Evolutionary conservation across 805 yeast genomes (phyloP), one percentile per base, ranked within the genome.

Genomic region (Starmera dryadoides): DNA sequence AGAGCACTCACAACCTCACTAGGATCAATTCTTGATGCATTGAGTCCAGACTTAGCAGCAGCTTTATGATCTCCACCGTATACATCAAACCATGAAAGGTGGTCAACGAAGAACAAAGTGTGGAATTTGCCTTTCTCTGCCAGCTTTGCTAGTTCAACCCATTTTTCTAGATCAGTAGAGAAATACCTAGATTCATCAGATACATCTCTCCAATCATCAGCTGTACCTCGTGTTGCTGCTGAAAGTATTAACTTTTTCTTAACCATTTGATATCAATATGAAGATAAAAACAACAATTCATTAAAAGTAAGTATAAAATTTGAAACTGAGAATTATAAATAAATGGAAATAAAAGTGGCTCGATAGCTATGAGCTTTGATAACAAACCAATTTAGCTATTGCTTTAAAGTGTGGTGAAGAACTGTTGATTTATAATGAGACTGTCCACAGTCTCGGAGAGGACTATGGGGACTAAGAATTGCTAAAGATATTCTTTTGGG

Each of bases 41-140:
- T 47, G 9, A 44, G 34, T n/a, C 52, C 52, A 9, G 39, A 35
- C 18, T 31, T 33, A 4, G 48, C 45, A 11, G 42, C 46, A 3
- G 41, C 38, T 5, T 38, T 40, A 18, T 38, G 19, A 7, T 41
- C 40, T 5, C 67, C 68, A 36, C 60, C 53, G 39, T 59, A 63
- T 8, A 61, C 64, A 42, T 63, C 68, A 37, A 60, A 63, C 2
- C 59, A 59, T 3, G 64, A 65, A 15, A 61, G 42, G 18, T 60
- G 63, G 43, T 63, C 68, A 16, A 68, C 68, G 34, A 63, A 42
- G 38, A 63, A 63, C 7, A 63, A 42, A 2, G 58, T 52, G 39
- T 58, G 57, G 43, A 63, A 55, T 44, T 63, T 62, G 1, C 68
- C 69, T 35, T 45, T 54, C 18, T 44, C 47, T 4, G 69, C 69